Evolutionary conservation across 1,284 basidiomycete species (phyloP).

Genomic region (Wolfiporia cocos): DNA sequence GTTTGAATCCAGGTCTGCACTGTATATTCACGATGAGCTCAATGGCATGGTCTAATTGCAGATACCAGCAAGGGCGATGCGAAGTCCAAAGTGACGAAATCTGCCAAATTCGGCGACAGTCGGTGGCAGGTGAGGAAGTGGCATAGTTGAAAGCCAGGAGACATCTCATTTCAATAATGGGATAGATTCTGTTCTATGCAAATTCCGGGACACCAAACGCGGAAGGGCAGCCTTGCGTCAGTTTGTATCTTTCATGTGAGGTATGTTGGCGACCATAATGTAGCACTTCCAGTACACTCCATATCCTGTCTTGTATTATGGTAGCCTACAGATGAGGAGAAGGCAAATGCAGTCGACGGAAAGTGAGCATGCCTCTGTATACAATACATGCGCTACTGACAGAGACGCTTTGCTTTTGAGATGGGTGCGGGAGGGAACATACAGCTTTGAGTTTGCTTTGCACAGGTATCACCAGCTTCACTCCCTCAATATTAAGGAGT

Average conservation of each 20-base stretch:
- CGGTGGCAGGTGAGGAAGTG: constrained; percentile 54
- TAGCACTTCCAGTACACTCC: too few relatives aligned
- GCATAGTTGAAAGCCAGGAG: background rate
- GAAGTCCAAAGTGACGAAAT: constrained; percentile 69
- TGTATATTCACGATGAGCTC: background rate
- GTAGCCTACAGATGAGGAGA: constrained; percentile 74
- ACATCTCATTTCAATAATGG: background rate
- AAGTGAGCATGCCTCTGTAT: constrained; percentile 34
- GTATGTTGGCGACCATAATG: too few relatives aligned
- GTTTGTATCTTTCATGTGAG: constrained; percentile 77
- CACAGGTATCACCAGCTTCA: constrained; percentile 43
- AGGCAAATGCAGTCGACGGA: constrained; percentile 56
- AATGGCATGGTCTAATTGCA: background rate
- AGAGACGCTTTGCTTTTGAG: too few relatives aligned
- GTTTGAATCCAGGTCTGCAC: constrained; percentile 60
- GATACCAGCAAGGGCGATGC: constrained; percentile 52
- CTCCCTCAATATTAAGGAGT: background rate
- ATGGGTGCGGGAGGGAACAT: constrained; percentile 81
- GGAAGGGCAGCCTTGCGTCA: constrained; percentile 40
- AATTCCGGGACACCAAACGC: constrained; percentile 62
- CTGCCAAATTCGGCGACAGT: constrained; percentile 59
- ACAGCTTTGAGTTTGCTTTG: constrained; percentile 82
- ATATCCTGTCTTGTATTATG: too few relatives aligned
- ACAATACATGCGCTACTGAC: too few relatives aligned
- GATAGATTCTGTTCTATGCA: constrained; percentile 73